These are phyloP conservation scores for Neofusicoccum sp. DNA, from an alignment of 2,329 filamentous ascomycete species.

Conservation along the genomic window DNA sequence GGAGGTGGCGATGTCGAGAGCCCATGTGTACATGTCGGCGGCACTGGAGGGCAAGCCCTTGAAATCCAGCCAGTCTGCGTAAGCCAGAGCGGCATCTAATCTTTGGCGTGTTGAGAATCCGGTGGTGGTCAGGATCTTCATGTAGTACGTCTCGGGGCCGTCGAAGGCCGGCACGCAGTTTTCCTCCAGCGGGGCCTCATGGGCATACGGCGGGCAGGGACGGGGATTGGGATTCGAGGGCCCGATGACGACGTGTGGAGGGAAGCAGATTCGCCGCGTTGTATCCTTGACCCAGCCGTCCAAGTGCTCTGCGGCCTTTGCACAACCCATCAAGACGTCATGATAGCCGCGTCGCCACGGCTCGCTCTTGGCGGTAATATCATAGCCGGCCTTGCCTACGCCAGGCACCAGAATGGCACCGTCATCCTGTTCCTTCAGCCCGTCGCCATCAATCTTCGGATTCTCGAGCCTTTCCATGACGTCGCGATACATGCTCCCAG, in stretches of 20 bases:
- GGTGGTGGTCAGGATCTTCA: constrained; percentile 76
- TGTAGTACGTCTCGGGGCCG: constrained; percentile 76
- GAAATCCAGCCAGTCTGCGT: constrained; percentile 83
- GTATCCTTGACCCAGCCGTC: constrained; percentile 77
- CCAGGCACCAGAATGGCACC: constrained; percentile 47
- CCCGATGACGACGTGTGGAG: constrained; percentile 73
- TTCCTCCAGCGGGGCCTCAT: constrained; percentile 69
- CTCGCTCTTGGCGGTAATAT: constrained; percentile 75
- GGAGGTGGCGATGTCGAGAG: constrained; percentile 71
- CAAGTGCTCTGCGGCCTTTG: constrained; percentile 75
- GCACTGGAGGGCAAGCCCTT: constrained; percentile 69
- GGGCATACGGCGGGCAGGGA: constrained; percentile 67
- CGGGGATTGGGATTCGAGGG: constrained; percentile 81
- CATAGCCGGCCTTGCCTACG: constrained; percentile 57
- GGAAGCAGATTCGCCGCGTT: constrained; percentile 67
- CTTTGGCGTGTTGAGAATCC: constrained; percentile 80
- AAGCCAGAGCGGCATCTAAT: constrained; percentile 78
- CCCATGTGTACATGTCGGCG: constrained; percentile 73
- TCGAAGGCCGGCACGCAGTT: constrained; percentile 70
- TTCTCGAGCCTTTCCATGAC: constrained; percentile 72
- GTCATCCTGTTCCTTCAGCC: constrained; percentile 59
- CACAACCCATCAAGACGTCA: constrained; percentile 76
- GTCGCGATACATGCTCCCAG: constrained; percentile 62
- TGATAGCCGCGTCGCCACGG: constrained; percentile 87
- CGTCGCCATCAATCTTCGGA: constrained; percentile 66